Evolutionary conservation across 1,139 yeast species (phyloP).

Genomic region (Debaryomycetaceae sp.): DNA sequence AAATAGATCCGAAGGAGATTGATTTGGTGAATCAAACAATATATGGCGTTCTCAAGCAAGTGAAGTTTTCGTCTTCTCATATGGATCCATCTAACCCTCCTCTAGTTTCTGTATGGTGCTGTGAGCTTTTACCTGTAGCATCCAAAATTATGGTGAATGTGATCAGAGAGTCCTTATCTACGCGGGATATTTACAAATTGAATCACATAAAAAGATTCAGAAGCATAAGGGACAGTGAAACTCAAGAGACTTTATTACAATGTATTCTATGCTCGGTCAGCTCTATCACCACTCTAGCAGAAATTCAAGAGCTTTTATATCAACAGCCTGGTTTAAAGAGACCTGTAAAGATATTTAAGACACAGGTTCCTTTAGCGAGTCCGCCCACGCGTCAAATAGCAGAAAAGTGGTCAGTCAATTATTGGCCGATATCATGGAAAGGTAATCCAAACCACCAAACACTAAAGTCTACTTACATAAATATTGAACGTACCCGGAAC

Average conservation of each 20-base stretch:
- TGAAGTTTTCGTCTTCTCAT: slow-evolving; percentile 26
- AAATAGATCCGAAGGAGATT: slow-evolving; percentile 12
- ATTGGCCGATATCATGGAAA: slow-evolving; percentile 93
- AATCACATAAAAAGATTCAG: slow-evolving; percentile 34
- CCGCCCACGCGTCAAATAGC: slow-evolving; percentile 61
- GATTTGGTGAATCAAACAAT: slow-evolving; percentile 51
- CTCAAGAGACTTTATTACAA: slow-evolving; percentile 11
- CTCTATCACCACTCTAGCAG: slow-evolving; percentile 11
- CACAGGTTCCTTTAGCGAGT: slow-evolving; percentile 30
- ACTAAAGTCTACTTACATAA: slow-evolving; percentile 49
- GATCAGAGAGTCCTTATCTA: slow-evolving; percentile 24
- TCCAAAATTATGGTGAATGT: slow-evolving; percentile 26
- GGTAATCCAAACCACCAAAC: slow-evolving; percentile 85
- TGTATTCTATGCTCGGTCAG: slow-evolving; percentile 28
- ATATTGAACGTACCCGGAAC: slow-evolving; percentile 38
- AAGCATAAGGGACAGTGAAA: slow-evolving; percentile 12
- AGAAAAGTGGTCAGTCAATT: slow-evolving; percentile 55
- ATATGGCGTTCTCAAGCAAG: slow-evolving; percentile 47
- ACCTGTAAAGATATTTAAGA: slow-evolving; percentile 6
- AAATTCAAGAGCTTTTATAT: slow-evolving; percentile 12
- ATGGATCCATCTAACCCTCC: slow-evolving; percentile 27
- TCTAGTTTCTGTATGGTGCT: slow-evolving; percentile 56
- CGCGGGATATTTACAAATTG: slow-evolving; percentile 23
- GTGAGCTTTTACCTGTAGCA: slow-evolving; percentile 28
- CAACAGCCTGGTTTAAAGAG: slow-evolving; percentile 9